Percentiles rank a stretch among this genome's conserved stretches.
These are phyloP conservation scores for Emericellopsis atlantica DNA, from an alignment of 2,329 filamentous ascomycete genomes.

Conservation along the genomic window DNA sequence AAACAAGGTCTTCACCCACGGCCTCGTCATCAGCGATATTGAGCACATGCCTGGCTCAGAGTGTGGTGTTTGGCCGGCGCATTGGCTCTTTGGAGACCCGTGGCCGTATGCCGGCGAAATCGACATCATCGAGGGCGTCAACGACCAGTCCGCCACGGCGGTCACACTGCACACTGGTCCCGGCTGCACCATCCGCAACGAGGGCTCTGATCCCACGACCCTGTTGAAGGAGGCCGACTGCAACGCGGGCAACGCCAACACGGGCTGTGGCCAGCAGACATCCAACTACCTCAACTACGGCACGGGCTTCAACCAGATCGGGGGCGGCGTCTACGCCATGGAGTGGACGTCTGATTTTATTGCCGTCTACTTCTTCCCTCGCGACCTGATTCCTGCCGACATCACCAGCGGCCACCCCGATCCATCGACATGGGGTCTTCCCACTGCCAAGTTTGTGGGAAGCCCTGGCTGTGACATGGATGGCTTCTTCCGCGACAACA, in stretches of 20 bases:
- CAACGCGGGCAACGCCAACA: constrained; percentile 34
- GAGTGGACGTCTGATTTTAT: constrained; percentile 67
- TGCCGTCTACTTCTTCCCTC: constrained; percentile 71
- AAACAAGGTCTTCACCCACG: constrained; percentile 52
- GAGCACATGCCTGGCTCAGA: constrained; percentile 61
- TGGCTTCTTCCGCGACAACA: constrained; percentile 55
- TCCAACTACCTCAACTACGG: constrained; percentile 45
- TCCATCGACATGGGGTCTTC: constrained; percentile 55
- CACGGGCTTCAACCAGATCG: constrained; percentile 54
- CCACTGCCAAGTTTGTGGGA: constrained; percentile 55
- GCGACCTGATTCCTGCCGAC: constrained; percentile 50
- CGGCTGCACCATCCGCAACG: constrained; percentile 44
- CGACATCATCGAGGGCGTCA: constrained; percentile 71
- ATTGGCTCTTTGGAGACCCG: constrained; percentile 52
- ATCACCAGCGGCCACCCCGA: constrained; percentile 47
- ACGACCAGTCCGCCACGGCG: constrained; percentile 42
- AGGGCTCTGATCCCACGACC: constrained; percentile 31
- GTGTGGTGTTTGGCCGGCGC: constrained; percentile 68
- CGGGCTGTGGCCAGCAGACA: constrained; percentile 47
- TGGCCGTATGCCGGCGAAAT: constrained; percentile 67
- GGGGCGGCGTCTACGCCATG: constrained; percentile 60
- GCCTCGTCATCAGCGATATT: constrained; percentile 62
- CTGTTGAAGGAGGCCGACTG: constrained; percentile 40
- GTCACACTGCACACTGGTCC: constrained; percentile 56
- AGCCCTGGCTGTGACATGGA: constrained; percentile 59